Base-by-base conservation (phyloP, 2,329 filamentous ascomycete genomes). In the Scedosporium aurantiacum region DNA sequence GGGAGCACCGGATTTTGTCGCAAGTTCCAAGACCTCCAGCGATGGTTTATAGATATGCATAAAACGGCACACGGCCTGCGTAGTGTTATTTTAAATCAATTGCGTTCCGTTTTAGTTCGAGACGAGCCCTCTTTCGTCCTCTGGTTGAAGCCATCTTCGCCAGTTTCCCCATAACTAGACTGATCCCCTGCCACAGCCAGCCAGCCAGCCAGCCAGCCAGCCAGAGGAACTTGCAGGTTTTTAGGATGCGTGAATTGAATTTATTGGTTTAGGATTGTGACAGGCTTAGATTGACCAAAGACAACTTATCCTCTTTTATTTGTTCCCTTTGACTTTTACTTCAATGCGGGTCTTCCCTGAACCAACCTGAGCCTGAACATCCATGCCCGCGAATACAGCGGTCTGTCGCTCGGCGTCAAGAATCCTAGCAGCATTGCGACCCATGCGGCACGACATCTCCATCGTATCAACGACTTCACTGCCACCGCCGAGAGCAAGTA, bases 31-130 rank as follows among this genome's bases (percentile, higher is more conserved):
- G 21, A 12, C 7, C 25, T 37, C 54, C 54, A 37, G 23, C 23
- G 23, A 57, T 57, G 54, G 54, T 32, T 28, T 18, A 57, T 57
- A 57, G 54, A 57, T 57, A 57, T 28, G 12, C 54, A 37, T 57
- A 32, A 37, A 37, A 18, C 3, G 10, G 40, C 40, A 43, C n/a
- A 43, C 7, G 7, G 40, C n/a, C 3, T 43, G n/a, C 40, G 8
- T 43, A 14, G 12, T 43, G 40, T n/a, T 12, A 14, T 8, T 14
- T 2, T 43, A 43, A 43, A 14, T 12, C 40, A 14, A 43, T 43
- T 41, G 14, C 37, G 37, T 6, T 14, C 40, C 3, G 40, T 43
- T 14, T 14, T 8, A 43, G 40, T n/a, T 12, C 10, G 12, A 43
- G 40, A 43, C 3, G 40, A 43, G 40, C 12, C n/a, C 40, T 27